Base-by-base conservation (phyloP, 768 basidiomycete species). In the Termitomyces sp. region DNA sequence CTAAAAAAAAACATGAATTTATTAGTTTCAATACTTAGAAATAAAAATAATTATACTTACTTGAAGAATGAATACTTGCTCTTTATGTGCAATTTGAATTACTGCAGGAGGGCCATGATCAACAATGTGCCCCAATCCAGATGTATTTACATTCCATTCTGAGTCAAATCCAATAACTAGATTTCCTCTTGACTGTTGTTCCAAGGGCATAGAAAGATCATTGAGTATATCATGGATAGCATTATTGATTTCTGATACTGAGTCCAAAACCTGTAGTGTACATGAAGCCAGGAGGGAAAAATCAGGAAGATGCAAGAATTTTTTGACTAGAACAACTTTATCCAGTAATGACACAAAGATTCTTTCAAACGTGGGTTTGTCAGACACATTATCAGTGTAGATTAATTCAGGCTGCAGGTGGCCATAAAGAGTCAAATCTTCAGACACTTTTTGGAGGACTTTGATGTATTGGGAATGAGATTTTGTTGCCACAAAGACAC, bases 241-340 rank as follows among this genome's bases (percentile, higher is more conserved):
- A 40, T 63, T 56, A 42, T 68, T 59, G 28, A 67, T 66, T 23
- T 23, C 23, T 23, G 23, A 23, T 23, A 23, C 23, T 23, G 23
- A 23, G 23, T 23, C 23, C 23, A 59, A 41, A n/a, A 62, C 43
- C 15, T 54, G 23, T 21, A 64, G 54, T 21, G 64, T 56, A 30
- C 45, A 46, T n/a, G 56, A 46, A 12, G 33, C 0, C 0, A 66
- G 66, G 15, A 64, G 42, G 3, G 33, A 8, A 31, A 67, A 60
- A 1, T 26, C 0, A 6, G 60, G 53, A 14, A 71, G 63, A 35
- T 66, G 42, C 0, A 33, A 26, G 42, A 67, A 65, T 51, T 71
- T 71, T 42, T 69, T 65, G 33, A 64, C 40, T 21, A 57, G 23
- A 23, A 23, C 23, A 23, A 23, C 23, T 23, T 23, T 23, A 23